A percentile compares a stretch with the other conserved stretches of the same genome.
phyloP scores from a whole-genome alignment of 257 asterid genomes.

The Jacaranda mimosifolia region DNA sequence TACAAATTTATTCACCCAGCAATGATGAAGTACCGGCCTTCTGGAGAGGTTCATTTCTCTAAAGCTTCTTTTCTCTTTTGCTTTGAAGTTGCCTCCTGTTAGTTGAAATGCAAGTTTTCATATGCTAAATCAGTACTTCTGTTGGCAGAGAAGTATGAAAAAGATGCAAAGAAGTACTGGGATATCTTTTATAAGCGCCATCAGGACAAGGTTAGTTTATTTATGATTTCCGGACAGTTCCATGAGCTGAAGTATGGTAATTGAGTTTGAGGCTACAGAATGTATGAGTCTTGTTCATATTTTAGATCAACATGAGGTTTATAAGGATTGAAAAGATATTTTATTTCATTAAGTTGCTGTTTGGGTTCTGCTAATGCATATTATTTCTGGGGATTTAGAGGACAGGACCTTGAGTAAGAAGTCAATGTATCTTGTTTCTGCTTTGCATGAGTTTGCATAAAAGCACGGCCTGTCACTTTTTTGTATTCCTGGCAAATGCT shows the following conservation, averaged over 20 bases:
- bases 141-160: slow-evolving; percentile 84
- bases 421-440: slow-evolving; percentile 4
- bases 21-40: slow-evolving; percentile 87
- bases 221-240: background rate
- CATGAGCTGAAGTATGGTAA: slow-evolving; percentile 20
- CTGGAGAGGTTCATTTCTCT: slow-evolving; percentile 71
- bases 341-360: background rate
- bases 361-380: background rate
- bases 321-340: background rate
- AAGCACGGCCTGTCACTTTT: slow-evolving; percentile 18
- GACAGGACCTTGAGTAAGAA: slow-evolving; percentile 17
- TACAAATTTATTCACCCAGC: slow-evolving; percentile 77
- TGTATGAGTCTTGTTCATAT: background rate
- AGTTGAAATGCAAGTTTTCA: slow-evolving; percentile 4
- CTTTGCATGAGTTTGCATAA: slow-evolving; percentile 10
- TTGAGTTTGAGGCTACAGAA: background rate
- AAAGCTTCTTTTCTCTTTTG: slow-evolving; percentile 22
- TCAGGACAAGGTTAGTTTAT: slow-evolving; percentile 79
- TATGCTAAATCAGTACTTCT: slow-evolving; percentile 23
- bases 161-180: slow-evolving; percentile 95
- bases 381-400: background rate
- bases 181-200: slow-evolving; percentile 93
- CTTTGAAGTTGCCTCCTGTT: background rate
- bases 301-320: background rate
- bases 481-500: slow-evolving; percentile 14